A percentile compares a stretch with the other conserved stretches of the same genome.
phyloP scores from a whole-genome alignment of 116 monocot genomes.

The Cymodocea nodosa region DNA sequence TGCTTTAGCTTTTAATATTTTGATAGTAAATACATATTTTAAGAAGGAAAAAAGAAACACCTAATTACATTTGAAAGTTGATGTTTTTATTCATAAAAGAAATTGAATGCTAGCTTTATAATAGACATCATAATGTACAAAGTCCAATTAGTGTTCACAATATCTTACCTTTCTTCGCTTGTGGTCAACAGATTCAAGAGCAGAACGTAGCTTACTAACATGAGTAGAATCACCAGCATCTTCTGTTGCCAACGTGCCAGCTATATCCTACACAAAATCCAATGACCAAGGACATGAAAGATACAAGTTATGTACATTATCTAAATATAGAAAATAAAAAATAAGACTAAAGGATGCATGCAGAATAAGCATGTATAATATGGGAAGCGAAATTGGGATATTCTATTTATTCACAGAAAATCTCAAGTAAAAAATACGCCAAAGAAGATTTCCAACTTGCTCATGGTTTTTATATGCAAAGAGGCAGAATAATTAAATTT shows the following conservation, averaged over 20 bases:
- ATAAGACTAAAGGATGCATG: not conserved
- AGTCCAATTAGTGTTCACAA: not conserved
- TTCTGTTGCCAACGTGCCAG: conserved; percentile 97
- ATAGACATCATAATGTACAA: not conserved
- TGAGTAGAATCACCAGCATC: conserved; percentile 64
- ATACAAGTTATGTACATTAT: not conserved
- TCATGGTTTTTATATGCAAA: too few species aligned
- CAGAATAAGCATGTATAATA: not conserved
- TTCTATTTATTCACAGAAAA: too few species aligned
- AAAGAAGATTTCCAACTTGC: too few species aligned
- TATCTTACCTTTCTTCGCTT: conserved; percentile 85
- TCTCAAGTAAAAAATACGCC: too few species aligned
- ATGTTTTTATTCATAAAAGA: not conserved
- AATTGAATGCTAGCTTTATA: not conserved
- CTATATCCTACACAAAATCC: conserved; percentile 72
- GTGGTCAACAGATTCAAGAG: conserved; percentile 96
- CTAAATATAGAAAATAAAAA: not conserved
- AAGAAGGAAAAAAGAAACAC: too few species aligned
- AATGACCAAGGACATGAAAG: not conserved
- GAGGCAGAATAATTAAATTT: too few species aligned
- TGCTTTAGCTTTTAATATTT: too few species aligned
- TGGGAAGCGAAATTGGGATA: too few species aligned
- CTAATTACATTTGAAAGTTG: too few species aligned
- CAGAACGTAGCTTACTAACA: conserved; percentile 87
- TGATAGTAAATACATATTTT: too few species aligned